These are phyloP conservation scores for Kwoniella newhampshirensis DNA, from an alignment of 768 basidiomycete species.

Conservation along the genomic window DNA sequence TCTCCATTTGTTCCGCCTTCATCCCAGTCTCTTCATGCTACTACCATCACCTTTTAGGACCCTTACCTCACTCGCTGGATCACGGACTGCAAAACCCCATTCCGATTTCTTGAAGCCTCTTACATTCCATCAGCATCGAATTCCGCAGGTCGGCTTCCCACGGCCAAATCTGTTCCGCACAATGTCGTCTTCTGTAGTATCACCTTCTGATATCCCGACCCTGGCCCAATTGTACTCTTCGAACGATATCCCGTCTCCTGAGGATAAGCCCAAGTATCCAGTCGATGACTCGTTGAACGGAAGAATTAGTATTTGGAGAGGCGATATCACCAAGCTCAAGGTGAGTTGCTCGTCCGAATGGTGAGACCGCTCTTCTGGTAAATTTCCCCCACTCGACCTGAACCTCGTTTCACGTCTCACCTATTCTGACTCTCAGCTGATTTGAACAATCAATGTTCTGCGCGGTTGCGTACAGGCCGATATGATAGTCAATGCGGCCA, in stretches of 20 bases:
- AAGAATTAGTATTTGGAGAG: constrained; percentile 42
- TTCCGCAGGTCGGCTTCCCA: too few species aligned
- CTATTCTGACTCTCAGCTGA: too few species aligned
- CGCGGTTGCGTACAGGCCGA: constrained; percentile 29
- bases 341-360: too few species aligned
- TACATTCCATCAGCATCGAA: too few species aligned
- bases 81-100: background rate
- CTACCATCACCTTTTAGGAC: too few species aligned
- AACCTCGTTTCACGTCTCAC: background rate
- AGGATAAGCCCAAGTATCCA: constrained; percentile 9
- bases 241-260: constrained; percentile 10
- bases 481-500: constrained; percentile 54
- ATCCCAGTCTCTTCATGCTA: background rate
- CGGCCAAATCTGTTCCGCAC: too few species aligned
- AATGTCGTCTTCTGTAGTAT: background rate
- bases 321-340: constrained; percentile 49
- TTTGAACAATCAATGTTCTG: too few species aligned
- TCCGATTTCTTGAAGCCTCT: background rate
- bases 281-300: constrained; percentile 29
- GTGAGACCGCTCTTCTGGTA: too few species aligned
- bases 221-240: constrained; percentile 29
- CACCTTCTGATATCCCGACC: constrained; percentile 34
- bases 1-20: too few species aligned
- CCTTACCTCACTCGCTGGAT: constrained; percentile 1
- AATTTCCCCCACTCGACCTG: background rate